Conservation (phyloP, 129 eudicot genomes). For the Pulicaria dysenterica region DNA sequence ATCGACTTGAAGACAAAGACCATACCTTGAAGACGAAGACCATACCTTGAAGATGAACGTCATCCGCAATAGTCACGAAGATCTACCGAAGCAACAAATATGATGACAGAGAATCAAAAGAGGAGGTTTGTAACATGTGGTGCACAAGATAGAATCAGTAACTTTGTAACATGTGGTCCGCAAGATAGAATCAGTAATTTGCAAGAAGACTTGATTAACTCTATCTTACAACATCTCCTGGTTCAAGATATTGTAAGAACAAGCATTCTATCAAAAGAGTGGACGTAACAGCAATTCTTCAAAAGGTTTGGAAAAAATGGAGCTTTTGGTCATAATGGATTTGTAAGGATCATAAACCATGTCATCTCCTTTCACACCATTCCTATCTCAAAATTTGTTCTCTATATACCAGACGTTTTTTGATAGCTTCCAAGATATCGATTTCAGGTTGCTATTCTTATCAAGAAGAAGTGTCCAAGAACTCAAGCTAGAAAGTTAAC, state of each 20-base stretch:
- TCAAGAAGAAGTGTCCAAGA: constrained; percentile 23
- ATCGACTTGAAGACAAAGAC: no score
- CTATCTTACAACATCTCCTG: constrained; percentile 19
- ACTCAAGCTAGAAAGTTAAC: neutral
- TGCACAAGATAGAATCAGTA: constrained; percentile 24
- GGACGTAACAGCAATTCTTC: constrained; percentile 17
- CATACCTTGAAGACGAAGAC: no score
- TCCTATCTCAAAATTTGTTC: constrained; percentile 3
- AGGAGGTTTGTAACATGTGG: neutral
- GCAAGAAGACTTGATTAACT: constrained; percentile 15
- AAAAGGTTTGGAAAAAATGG: neutral
- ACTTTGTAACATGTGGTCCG: no score
- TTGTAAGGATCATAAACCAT: constrained; percentile 17
- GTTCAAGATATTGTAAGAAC: no score
- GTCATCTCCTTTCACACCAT: constrained; percentile 12
- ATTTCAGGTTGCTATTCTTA: constrained; percentile 16
- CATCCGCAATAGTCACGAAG: no score
- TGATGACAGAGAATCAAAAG: neutral
- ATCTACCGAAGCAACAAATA: no score
- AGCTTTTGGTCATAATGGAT: neutral
- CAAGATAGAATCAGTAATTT: constrained; percentile 13
- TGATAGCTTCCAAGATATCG: constrained; percentile 21
- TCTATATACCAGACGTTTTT: constrained; percentile 20
- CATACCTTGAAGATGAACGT: no score
- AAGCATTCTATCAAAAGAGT: constrained; percentile 5